Evolutionary conservation across 768 basidiomycete genomes (phyloP).

Genomic region (Cantharellus anzutake): DNA sequence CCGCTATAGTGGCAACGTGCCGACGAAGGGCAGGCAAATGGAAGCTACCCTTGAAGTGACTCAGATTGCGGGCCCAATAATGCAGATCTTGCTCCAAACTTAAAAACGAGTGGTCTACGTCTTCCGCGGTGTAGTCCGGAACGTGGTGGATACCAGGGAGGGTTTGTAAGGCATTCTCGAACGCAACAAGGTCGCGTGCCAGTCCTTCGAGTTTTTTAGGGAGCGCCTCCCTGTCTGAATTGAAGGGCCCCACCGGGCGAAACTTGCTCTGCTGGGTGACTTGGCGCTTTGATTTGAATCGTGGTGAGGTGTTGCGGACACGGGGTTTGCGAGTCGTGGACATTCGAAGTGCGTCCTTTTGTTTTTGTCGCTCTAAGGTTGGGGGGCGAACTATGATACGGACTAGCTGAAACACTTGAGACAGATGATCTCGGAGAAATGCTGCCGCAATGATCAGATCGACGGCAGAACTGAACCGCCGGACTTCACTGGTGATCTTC

Average conservation of each 20-base stretch:
- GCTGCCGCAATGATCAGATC: slow-evolving; percentile 58
- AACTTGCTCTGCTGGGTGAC: not conserved
- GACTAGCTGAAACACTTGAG: slow-evolving; percentile 49
- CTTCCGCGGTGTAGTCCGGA: slow-evolving; percentile 50
- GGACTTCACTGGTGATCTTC: slow-evolving; percentile 56
- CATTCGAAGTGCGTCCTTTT: too few relatives aligned
- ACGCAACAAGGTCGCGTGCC: slow-evolving; percentile 46
- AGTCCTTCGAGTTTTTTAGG: slow-evolving; percentile 43
- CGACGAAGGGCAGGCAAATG: slow-evolving; percentile 50
- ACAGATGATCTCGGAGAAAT: slow-evolving; percentile 49
- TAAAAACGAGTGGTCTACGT: slow-evolving; percentile 43
- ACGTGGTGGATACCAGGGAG: slow-evolving; percentile 56
- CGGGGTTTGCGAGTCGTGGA: too few relatives aligned
- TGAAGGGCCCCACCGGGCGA: not conserved
- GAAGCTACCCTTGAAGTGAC: slow-evolving; percentile 18
- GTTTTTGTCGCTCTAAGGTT: slow-evolving; percentile 10
- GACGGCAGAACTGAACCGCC: slow-evolving; percentile 58
- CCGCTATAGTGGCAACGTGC: slow-evolving; percentile 43
- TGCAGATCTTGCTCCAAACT: slow-evolving; percentile 30
- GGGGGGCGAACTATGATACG: slow-evolving; percentile 43
- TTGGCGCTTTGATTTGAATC: too few relatives aligned
- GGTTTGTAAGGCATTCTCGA: too few relatives aligned
- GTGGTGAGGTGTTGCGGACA: too few relatives aligned
- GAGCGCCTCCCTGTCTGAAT: slow-evolving; percentile 40
- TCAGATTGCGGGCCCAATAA: not conserved